Conservation (phyloP, 2,329 filamentous ascomycete species). For the Myriangium duriaei region DNA sequence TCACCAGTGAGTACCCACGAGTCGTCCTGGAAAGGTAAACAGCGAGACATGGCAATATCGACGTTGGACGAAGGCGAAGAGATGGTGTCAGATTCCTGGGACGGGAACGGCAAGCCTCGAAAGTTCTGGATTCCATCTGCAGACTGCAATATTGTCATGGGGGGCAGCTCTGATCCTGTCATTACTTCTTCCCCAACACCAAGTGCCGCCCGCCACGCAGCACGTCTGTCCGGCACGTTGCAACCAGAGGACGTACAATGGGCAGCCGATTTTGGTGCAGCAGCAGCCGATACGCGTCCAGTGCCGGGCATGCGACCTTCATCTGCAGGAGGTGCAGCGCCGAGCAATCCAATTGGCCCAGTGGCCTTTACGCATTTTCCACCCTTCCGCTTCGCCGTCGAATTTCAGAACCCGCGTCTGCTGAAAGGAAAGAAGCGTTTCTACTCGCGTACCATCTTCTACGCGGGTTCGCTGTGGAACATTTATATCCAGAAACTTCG, state of each 20-base stretch:
- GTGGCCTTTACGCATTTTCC: constrained; percentile 42
- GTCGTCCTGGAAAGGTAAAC: constrained; percentile 32
- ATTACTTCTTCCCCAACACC: constrained; percentile 31
- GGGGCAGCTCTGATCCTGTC: constrained; percentile 40
- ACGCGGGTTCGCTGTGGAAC: constrained; percentile 47
- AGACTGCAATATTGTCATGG: constrained; percentile 45
- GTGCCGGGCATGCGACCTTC: constrained; percentile 8
- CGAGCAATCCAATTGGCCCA: constrained; percentile 19
- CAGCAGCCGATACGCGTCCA: constrained; percentile 26
- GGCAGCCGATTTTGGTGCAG: constrained; percentile 42
- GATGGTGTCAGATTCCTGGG: constrained; percentile 39
- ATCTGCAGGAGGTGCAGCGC: constrained; percentile 10
- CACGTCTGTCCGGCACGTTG: constrained; percentile 37
- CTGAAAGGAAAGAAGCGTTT: constrained; percentile 48
- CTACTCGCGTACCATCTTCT: constrained; percentile 47
- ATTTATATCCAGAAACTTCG: constrained; percentile 50
- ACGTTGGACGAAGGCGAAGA: constrained; percentile 21
- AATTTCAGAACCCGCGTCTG: constrained; percentile 43
- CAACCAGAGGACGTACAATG: constrained; percentile 44
- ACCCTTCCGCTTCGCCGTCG: constrained; percentile 46
- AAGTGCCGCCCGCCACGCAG: constrained; percentile 33
- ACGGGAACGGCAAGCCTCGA: constrained; percentile 39
- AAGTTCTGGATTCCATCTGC: constrained; percentile 46
- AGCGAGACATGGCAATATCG: constrained; percentile 18
- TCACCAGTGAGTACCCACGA: constrained; percentile 18